phyloP scores from a whole-genome alignment of 2,329 filamentous ascomycete genomes.

The Alternaria hordeiaustralica region DNA sequence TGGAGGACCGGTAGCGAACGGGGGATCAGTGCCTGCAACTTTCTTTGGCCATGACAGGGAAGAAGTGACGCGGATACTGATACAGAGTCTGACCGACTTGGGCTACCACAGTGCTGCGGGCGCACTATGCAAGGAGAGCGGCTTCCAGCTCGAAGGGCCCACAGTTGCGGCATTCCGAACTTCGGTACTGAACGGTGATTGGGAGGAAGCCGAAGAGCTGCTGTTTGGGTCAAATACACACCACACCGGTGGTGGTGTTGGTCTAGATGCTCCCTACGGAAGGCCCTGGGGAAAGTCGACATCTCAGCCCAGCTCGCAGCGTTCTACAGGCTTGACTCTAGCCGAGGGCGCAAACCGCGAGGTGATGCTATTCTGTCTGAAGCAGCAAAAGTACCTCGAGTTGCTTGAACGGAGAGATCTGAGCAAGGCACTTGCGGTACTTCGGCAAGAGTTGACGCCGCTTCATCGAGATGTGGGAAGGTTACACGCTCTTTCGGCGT shows the following conservation, averaged over 20 bases:
- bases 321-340: conserved; percentile 68
- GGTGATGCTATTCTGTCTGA: conserved; percentile 84
- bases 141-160: conserved; percentile 83
- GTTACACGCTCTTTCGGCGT: conserved; percentile 82
- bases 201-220: conserved; percentile 83
- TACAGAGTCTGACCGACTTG: conserved; percentile 88
- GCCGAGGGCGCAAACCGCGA: conserved; percentile 76
- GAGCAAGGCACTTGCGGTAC: conserved; percentile 76
- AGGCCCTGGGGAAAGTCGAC: conserved; percentile 44
- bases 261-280: conserved; percentile 40
- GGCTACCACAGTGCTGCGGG: conserved; percentile 82
- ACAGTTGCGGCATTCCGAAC: conserved; percentile 85
- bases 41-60: conserved; percentile 90
- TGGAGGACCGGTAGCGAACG: conserved; percentile 44
- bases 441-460: conserved; percentile 86
- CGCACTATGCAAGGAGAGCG: conserved; percentile 79
- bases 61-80: conserved; percentile 89
- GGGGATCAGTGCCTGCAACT: conserved; percentile 45
- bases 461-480: conserved; percentile 78
- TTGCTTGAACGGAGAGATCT: conserved; percentile 79
- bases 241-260: conserved; percentile 54
- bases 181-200: conserved; percentile 80
- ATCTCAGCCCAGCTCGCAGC: conserved; percentile 43
- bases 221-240: conserved; percentile 64
- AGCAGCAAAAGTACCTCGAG: conserved; percentile 95